phyloP scores from a whole-genome alignment of 2,329 filamentous ascomycete genomes.

The Cladosporium sp. region DNA sequence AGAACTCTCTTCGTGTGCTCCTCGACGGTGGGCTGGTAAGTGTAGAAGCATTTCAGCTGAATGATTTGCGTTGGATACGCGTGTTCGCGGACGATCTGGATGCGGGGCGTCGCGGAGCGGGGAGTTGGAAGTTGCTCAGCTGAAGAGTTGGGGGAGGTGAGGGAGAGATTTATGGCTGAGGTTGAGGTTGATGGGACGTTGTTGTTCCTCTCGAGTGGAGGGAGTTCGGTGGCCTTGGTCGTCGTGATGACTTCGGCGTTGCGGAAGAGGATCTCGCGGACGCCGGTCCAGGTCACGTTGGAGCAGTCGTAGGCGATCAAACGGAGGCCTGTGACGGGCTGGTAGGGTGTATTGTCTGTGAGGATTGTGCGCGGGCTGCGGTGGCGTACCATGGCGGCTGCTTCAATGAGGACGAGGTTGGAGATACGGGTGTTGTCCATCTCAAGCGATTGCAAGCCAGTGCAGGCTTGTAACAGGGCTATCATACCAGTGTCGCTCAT shows the following conservation, averaged over 20 bases:
- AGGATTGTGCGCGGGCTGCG: constrained; percentile 41
- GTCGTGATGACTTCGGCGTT: constrained; percentile 70
- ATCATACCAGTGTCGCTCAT: constrained; percentile 81
- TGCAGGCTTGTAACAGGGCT: constrained; percentile 72
- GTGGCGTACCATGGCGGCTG: constrained; percentile 69
- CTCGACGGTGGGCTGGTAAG: constrained; percentile 90
- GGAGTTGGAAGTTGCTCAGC: constrained; percentile 17
- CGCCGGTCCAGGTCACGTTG: constrained; percentile 87
- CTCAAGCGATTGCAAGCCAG: constrained; percentile 65
- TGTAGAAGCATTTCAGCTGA: constrained; percentile 87
- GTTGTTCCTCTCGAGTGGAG: constrained; percentile 19
- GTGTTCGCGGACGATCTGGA: constrained; percentile 30
- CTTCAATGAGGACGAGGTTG: constrained; percentile 79
- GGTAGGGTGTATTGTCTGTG: constrained; percentile 37
- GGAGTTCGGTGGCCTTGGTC: constrained; percentile 24
- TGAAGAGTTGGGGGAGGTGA: constrained; percentile 24
- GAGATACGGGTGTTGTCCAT: constrained; percentile 93
- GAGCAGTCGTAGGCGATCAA: constrained; percentile 88
- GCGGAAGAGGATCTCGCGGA: constrained; percentile 78
- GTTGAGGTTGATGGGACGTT: constrained; percentile 8
- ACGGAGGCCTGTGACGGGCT: constrained; percentile 57
- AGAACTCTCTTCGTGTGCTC: constrained; percentile 87
- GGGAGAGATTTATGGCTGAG: constrained; percentile 24
- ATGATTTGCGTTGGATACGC: constrained; percentile 76
- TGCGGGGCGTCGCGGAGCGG: constrained; percentile 16